Conservation (phyloP, 768 basidiomycete genomes). For the Tremella mesenterica region DNA sequence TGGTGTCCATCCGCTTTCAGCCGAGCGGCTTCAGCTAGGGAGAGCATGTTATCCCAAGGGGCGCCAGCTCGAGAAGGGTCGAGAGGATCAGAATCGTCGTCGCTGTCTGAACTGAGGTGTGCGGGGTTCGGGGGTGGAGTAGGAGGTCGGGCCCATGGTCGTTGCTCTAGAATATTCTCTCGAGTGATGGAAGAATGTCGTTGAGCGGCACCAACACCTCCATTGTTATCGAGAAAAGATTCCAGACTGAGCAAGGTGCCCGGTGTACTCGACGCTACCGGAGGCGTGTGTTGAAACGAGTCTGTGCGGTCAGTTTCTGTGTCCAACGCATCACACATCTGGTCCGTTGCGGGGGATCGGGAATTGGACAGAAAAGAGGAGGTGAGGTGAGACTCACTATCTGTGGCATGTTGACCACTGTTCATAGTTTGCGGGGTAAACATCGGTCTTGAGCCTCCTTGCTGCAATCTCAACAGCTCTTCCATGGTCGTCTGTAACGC, state of each 20-base stretch:
- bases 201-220: background rate
- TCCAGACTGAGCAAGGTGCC: constrained; percentile 1
- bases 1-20: constrained; percentile 29
- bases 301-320: background rate
- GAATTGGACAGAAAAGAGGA: background rate
- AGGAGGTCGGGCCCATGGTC: background rate
- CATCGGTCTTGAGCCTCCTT: constrained; percentile 6
- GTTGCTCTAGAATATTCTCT: background rate
- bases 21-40: constrained; percentile 33
- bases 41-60: constrained; percentile 34
- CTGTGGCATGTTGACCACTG: background rate
- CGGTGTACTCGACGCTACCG: background rate
- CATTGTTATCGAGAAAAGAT: background rate
- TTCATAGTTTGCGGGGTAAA: background rate
- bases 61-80: constrained; percentile 7
- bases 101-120: constrained; percentile 15
- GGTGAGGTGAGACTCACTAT: too few species aligned
- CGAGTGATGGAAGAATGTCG: background rate
- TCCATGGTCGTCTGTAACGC: constrained; percentile 24
- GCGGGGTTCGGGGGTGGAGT: constrained; percentile 1
- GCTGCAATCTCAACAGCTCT: constrained; percentile 27
- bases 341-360: background rate
- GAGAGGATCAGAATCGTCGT: constrained; percentile 21
- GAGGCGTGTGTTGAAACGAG: background rate
- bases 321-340: background rate